phyloP scores from a whole-genome alignment of 352 stramenopile genomes.

The Phytophthora rubi region DNA sequence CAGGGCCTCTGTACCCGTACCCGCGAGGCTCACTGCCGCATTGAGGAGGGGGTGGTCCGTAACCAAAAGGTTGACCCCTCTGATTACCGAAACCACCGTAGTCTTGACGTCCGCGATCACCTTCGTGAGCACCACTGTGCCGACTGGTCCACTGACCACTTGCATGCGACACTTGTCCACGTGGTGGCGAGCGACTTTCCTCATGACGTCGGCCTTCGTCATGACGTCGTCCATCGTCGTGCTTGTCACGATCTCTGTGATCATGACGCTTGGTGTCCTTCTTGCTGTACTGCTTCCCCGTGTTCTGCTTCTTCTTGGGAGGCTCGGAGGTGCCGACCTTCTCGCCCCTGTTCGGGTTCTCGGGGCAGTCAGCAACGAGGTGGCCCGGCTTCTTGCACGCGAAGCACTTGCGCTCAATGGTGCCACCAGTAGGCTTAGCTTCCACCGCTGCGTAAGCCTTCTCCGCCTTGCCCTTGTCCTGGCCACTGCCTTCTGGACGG shows the following conservation, averaged over 20 bases:
- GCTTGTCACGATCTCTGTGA: background rate
- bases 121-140: background rate
- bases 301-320: background rate
- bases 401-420: background rate
- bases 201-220: background rate
- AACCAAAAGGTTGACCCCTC: background rate
- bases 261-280: background rate
- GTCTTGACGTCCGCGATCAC: background rate
- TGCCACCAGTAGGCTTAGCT: background rate
- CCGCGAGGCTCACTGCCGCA: background rate
- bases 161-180: background rate
- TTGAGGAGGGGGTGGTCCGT: background rate
- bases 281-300: background rate
- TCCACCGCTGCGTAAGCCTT: background rate
- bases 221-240: background rate
- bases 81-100: background rate
- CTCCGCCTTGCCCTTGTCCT: background rate
- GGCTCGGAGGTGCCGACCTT: background rate
- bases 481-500: background rate
- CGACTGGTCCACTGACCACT: background rate
- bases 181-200: background rate
- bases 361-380: background rate
- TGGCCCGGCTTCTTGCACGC: too few species aligned
- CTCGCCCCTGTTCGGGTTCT: background rate
- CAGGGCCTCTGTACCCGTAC: too few species aligned